Evolutionary conservation across 306 rosid genomes (phyloP).

Genomic region (Vachellia collinsii): DNA sequence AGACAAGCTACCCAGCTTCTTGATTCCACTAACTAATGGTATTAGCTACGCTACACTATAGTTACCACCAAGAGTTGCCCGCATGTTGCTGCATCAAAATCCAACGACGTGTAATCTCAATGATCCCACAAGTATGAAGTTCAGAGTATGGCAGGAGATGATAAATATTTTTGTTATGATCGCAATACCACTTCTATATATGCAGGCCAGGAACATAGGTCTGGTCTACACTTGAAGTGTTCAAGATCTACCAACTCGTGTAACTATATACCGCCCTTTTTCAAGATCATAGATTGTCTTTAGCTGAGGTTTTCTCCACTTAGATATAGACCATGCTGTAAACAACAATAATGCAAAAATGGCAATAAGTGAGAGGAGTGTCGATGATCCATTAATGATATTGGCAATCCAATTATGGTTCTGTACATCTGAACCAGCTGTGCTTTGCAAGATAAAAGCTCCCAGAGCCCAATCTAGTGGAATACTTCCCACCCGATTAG

Average conservation of each 20-base stretch:
- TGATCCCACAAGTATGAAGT: not conserved
- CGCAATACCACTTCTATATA: not conserved
- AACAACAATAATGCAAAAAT: slow-evolving; percentile 51
- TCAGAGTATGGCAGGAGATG: not conserved
- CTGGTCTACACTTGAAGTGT: slow-evolving; percentile 11
- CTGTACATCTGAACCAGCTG: slow-evolving; percentile 42
- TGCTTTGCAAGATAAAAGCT: slow-evolving; percentile 70
- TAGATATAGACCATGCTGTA: slow-evolving; percentile 64
- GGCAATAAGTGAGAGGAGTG: slow-evolving; percentile 46
- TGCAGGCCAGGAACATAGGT: not conserved
- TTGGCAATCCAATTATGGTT: slow-evolving; percentile 48
- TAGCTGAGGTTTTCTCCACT: slow-evolving; percentile 69
- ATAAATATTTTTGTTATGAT: not conserved
- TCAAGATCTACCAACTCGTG: slow-evolving; percentile 52
- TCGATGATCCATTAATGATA: slow-evolving; percentile 43
- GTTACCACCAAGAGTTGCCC: not conserved
- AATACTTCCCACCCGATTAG: slow-evolving; percentile 56
- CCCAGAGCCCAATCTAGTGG: slow-evolving; percentile 83
- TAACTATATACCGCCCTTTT: slow-evolving; percentile 70
- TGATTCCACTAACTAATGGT: slow-evolving; percentile 10
- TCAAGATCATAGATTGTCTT: slow-evolving; percentile 75
- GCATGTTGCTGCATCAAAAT: slow-evolving; percentile 1
- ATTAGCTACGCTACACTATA: not conserved
- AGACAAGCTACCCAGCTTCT: not conserved
- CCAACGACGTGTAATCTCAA: not conserved